Evolutionary conservation across 108 stramenopile genomes (phyloP).

Genomic region (Nannochloropsis gaditana): DNA sequence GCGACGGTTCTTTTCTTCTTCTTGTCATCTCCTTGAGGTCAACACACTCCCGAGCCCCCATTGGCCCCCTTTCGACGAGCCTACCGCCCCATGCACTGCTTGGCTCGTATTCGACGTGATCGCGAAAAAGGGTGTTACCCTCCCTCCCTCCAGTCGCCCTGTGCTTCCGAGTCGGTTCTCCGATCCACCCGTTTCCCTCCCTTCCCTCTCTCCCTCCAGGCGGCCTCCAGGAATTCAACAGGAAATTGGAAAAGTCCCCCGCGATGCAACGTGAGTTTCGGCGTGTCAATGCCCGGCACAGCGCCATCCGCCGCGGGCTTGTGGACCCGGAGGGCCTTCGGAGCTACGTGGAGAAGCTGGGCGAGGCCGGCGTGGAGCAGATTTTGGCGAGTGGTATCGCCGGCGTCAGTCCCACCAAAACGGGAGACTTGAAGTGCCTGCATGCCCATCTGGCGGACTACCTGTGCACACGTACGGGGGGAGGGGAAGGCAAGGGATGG

Average conservation of each 20-base stretch:
- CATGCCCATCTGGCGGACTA: constrained; percentile 42
- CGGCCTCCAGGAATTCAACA: not conserved
- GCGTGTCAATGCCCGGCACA: constrained; percentile 39
- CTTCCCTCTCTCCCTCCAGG: not conserved
- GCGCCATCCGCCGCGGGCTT: constrained; percentile 21
- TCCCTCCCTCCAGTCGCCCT: not conserved
- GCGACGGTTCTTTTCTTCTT: too few species aligned
- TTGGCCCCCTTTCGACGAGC: too few species aligned
- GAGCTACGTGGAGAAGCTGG: constrained; percentile 20
- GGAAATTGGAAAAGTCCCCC: not conserved
- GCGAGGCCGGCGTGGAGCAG: constrained; percentile 26
- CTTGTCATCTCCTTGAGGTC: too few species aligned
- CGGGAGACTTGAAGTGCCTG: constrained; percentile 42
- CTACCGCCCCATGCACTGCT: too few species aligned
- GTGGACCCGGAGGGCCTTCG: constrained; percentile 22
- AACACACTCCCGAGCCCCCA: too few species aligned
- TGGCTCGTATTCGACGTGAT: not conserved
- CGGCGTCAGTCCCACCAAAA: constrained; percentile 33
- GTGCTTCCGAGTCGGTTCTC: not conserved
- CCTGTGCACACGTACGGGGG: not conserved
- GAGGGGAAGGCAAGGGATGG: too few species aligned
- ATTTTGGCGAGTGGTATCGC: constrained; percentile 39
- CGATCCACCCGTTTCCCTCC: not conserved
- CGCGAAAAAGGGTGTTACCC: not conserved
- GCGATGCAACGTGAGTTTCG: constrained; percentile 27